These are phyloP conservation scores for Tetracentron sinense DNA, from an alignment of 164 flowering plant genomes.

Conservation along the genomic window DNA sequence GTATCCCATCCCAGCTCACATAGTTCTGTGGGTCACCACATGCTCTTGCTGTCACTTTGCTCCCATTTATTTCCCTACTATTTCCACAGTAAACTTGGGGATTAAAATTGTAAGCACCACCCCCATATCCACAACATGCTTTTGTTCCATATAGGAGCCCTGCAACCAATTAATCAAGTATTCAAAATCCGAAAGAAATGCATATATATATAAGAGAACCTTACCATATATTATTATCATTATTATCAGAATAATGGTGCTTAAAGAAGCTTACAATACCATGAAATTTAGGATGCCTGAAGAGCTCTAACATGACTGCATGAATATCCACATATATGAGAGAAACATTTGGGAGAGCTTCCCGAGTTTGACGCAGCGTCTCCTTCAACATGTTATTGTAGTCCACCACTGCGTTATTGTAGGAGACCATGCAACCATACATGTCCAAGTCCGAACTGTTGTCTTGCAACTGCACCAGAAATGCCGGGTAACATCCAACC, in stretches of 20 bases:
- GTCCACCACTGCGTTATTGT: slow-evolving; percentile 73
- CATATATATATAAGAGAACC: too few relatives aligned
- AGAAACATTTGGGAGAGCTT: slow-evolving; percentile 43
- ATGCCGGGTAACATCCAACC: slow-evolving; percentile 73
- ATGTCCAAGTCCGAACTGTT: slow-evolving; percentile 49
- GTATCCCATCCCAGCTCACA: slow-evolving; percentile 96
- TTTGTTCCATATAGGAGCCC: slow-evolving; percentile 63
- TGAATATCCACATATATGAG: slow-evolving; percentile 58
- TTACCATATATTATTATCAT: too few relatives aligned
- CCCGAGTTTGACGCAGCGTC: slow-evolving; percentile 38
- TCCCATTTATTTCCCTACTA: slow-evolving; percentile 45
- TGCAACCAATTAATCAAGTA: slow-evolving; percentile 10
- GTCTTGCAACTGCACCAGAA: slow-evolving; percentile 54
- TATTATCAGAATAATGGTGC: neutral
- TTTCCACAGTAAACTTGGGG: slow-evolving; percentile 62
- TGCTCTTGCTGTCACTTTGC: slow-evolving; percentile 42
- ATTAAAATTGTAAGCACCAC: slow-evolving; percentile 60
- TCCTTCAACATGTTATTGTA: slow-evolving; percentile 64
- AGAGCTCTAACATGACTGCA: slow-evolving; percentile 61
- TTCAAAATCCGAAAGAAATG: neutral
- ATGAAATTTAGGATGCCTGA: slow-evolving; percentile 57
- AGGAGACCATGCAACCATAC: slow-evolving; percentile 68
- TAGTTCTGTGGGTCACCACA: slow-evolving; percentile 70
- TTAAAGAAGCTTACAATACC: slow-evolving; percentile 38
- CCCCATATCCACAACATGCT: slow-evolving; percentile 90